Evolutionary conservation across 306 rosid genomes (phyloP), one percentile per base, ranked within the genome.

Genomic region (Trifolium repens): DNA sequence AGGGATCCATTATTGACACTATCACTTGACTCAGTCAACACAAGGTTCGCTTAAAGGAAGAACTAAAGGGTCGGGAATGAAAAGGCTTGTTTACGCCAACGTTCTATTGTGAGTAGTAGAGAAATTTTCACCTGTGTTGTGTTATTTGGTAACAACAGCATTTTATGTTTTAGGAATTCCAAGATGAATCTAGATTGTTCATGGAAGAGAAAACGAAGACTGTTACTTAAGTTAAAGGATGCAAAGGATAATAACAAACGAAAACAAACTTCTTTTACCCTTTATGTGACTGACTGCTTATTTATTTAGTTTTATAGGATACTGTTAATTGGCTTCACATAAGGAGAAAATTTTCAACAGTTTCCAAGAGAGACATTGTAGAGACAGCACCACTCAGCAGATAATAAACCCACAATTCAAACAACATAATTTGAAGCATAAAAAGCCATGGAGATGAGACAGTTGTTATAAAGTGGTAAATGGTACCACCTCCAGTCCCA

Each of bases 281-380:
- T 39, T 39, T 39, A 39, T 39, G 42, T 39, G 42, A 39, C 42
- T 39, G 42, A 7, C 42, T 39, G 42, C 42, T 26, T 59, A n/a
- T 59, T 59, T 27, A 27, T 7, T 59, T 59, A 59, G 65, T 59
- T 27, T 59, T 5, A 59, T 59, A 59, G 17, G 14, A 58, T 58
- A 26, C 64, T 12, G 8, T 26, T 39, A 58, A 57, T 57, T 57
- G 26, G 62, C 35, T 57, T 57, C 34, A 22, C 32, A 55, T 19
- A 58, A 8, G 9, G 27, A 58, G 64, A 58, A 58, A 4, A 58
- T 12, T 58, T 58, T 35, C 35, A 57, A 26, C 8, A 27, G n/a
- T 24, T 57, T 24, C 9, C 1, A 58, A 58, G 64, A 58, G 64
- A 58, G 37, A 26, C 39, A 1, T 26, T 57, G 62, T 26, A 5